phyloP scores from a whole-genome alignment of 176 grass and related monocot genomes.

The Bromus sterilis region DNA sequence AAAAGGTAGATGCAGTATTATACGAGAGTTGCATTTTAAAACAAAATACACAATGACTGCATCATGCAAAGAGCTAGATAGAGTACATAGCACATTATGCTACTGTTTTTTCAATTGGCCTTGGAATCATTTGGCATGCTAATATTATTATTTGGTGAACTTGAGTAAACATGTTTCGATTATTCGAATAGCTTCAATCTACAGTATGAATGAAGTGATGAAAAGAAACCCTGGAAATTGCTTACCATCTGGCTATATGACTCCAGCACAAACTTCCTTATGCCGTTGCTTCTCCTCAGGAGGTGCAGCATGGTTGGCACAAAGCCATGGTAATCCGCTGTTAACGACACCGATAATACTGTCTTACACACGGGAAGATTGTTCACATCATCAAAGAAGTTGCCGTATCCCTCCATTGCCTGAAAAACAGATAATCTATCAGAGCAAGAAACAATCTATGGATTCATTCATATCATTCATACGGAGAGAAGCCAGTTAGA shows the following conservation, averaged over 20 bases:
- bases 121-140: too few relatives aligned
- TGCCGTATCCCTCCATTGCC: background rate
- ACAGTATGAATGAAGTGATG: background rate
- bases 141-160: background rate
- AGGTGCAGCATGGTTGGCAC: background rate
- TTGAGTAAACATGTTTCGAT: background rate
- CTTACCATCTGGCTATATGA: background rate
- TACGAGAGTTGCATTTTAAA: background rate
- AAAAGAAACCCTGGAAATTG: background rate
- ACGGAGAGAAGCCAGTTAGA: background rate
- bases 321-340: background rate
- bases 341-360: background rate
- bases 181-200: background rate
- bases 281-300: background rate
- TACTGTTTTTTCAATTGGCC: too few relatives aligned
- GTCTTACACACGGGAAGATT: background rate
- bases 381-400: background rate
- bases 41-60: background rate
- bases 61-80: background rate
- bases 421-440: background rate
- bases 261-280: background rate
- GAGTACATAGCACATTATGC: background rate
- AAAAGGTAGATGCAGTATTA: background rate
- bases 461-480: background rate
- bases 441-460: background rate